Percentiles rank a stretch among this genome's conserved stretches.
Conservation (phyloP, 2,329 filamentous ascomycete species). For the Penicillium aurantiogriseum region DNA sequence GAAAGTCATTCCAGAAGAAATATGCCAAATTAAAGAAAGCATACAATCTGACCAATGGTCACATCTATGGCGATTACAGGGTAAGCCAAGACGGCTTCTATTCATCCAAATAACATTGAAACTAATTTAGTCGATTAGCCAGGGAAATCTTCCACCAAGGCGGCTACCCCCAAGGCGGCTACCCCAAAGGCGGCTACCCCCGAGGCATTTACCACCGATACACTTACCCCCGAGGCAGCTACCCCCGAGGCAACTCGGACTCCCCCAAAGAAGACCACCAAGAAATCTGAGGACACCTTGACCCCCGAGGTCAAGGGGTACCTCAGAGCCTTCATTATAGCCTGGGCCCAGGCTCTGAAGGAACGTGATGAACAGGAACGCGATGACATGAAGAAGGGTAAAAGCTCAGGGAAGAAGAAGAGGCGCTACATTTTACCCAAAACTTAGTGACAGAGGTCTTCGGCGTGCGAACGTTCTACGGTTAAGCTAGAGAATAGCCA, state of each 20-base stretch:
- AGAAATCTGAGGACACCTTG: too few species aligned
- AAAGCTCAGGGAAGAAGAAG: not conserved
- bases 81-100: not conserved
- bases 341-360: too few species aligned
- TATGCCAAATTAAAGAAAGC: not conserved
- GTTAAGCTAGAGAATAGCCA: not conserved
- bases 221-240: too few species aligned
- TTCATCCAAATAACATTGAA: not conserved
- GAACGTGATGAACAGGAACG: too few species aligned
- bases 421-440: not conserved
- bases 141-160: not conserved
- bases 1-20: not conserved
- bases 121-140: not conserved
- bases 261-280: not conserved
- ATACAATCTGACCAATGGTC: not conserved
- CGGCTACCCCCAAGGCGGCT: not conserved
- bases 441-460: not conserved
- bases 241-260: not conserved
- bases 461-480: too few species aligned
- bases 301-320: too few species aligned
- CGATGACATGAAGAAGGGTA: not conserved
- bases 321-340: too few species aligned
- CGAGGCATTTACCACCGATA: too few species aligned
- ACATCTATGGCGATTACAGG: not conserved
- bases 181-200: too few species aligned